Percentiles rank a stretch among this genome's conserved stretches.
Conservation (phyloP, 495 filamentous ascomycete genomes). For the Xylaria cubensis region DNA sequence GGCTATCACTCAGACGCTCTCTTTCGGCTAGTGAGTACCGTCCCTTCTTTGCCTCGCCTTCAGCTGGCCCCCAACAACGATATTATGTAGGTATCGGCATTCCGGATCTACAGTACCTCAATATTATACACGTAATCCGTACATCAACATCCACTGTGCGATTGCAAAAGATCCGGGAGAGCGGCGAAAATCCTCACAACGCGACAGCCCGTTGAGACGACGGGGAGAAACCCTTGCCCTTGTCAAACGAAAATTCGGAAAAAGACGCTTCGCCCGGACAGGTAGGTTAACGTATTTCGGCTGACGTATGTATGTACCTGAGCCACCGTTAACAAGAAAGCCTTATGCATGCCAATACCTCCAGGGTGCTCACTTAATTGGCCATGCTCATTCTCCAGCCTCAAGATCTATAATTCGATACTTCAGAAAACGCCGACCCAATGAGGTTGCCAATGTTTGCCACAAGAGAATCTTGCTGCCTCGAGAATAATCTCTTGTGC, state of each 20-base stretch:
- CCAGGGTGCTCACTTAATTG: not conserved
- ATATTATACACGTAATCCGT: not conserved
- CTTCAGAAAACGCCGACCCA: constrained; percentile 4
- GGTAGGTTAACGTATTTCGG: constrained; percentile 11
- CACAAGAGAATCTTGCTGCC: not conserved
- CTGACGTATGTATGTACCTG: constrained; percentile 8
- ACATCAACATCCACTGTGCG: not conserved
- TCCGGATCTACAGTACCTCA: not conserved
- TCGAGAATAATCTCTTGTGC: not conserved
- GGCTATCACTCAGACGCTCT: constrained; percentile 13
- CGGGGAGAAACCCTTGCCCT: constrained; percentile 11
- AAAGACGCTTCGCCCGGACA: not conserved
- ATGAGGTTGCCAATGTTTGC: not conserved
- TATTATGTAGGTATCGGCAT: constrained; percentile 8
- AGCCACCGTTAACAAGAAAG: constrained; percentile 5
- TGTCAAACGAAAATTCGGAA: constrained; percentile 1
- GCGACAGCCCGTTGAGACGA: not conserved
- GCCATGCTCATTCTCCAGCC: constrained; percentile 13
- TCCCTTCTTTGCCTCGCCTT: constrained; percentile 40
- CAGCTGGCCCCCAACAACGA: constrained; percentile 42
- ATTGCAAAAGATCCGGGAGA: not conserved
- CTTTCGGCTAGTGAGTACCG: constrained; percentile 24
- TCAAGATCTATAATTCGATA: not conserved
- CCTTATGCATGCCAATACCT: not conserved
- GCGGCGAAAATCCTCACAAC: not conserved